Evolutionary conservation across 2,329 filamentous ascomycete species (phyloP), one percentile per base, ranked within the genome.

Genomic region (Diplodia scrobiculata): DNA sequence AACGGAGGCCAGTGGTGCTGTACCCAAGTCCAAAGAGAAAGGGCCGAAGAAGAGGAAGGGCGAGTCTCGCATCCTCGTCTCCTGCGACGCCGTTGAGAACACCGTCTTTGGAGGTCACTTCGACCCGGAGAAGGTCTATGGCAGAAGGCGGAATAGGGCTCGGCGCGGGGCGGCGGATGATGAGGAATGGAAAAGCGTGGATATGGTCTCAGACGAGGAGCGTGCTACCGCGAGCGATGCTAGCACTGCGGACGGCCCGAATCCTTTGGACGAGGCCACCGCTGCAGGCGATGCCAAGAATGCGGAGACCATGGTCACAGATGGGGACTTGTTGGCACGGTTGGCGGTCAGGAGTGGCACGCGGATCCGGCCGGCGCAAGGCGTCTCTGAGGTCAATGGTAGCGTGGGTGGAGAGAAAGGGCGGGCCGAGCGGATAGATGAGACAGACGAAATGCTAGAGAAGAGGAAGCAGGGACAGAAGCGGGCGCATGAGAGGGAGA

Each of bases 341-440:
- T 27, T 75, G 70, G 52, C 73, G 21, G 48, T 66, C 11, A 27
- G 53, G 25, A 66, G 63, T 53, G 53, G 52, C n/a, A 63, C 60
- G 69, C 71, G 9, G 48, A 59, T 78, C 6, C 74, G 81, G 3
- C 79, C 80, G 0, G 74, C 79, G 0, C 80, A 82, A 67, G 70
- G 70, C 1, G 69, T 77, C 36, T 83, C 83, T 9, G 80, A 85
- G 53, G 82, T 86, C 67, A 86, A 87, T 60, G 83, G 82, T 51
- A 84, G 83, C 66, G 79, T 86, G 0, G 80, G 84, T 19, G 84
- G 85, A 1, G 84, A 86, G 69, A 84, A 84, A 66, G 83, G 84
- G 0, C 75, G 79, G 68, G 82, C 82, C 5, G 84, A 86, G 72
- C 78, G 80, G n/a, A 76, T 79, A 6, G 75, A 79, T 17, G 84